Evolutionary conservation across 2,329 filamentous ascomycete genomes (phyloP).

Genomic region (Pseudogymnoascus sp.): DNA sequence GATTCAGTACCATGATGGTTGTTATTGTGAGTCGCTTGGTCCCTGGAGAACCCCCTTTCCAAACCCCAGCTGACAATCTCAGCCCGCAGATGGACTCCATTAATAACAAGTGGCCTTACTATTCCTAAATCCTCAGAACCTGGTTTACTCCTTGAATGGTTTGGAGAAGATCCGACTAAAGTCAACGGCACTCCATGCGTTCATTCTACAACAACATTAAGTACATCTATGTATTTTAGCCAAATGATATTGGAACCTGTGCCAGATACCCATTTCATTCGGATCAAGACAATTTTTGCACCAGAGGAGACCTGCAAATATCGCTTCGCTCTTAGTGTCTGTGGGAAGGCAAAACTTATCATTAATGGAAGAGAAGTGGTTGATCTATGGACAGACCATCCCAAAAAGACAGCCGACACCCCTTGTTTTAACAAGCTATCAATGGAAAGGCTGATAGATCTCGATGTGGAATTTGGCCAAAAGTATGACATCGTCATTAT

Average conservation of each 20-base stretch:
- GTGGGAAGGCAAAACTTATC: background rate
- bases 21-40: too few relatives aligned
- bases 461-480: background rate
- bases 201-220: background rate
- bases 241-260: background rate
- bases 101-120: too few relatives aligned
- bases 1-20: too few relatives aligned
- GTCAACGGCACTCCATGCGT: background rate
- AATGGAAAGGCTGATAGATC: too few relatives aligned
- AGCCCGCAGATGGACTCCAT: too few relatives aligned
- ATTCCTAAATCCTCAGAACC: too few relatives aligned
- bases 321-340: background rate
- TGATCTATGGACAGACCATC: background rate
- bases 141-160: background rate
- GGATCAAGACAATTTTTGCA: background rate
- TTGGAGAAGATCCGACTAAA: background rate
- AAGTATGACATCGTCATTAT: background rate
- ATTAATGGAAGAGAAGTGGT: background rate
- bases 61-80: too few relatives aligned
- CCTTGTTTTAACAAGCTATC: background rate
- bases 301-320: background rate
- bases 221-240: background rate
- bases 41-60: too few relatives aligned
- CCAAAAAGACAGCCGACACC: background rate
- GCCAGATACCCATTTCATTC: background rate